Evolutionary conservation across 2,329 filamentous ascomycete species (phyloP).

Genomic region (Colletotrichum phormii): DNA sequence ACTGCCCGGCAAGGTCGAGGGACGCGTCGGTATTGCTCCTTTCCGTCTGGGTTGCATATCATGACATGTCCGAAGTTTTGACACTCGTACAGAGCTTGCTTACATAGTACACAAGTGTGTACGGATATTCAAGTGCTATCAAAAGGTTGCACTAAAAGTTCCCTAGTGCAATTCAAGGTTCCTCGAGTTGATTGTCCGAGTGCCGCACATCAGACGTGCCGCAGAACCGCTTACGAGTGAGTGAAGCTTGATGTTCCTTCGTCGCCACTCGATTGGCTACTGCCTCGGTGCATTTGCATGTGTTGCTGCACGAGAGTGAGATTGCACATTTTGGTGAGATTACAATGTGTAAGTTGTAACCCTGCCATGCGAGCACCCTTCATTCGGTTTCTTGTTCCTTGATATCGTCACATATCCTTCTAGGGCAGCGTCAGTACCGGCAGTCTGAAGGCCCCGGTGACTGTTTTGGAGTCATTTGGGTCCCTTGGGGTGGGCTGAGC

Average conservation of each 20-base stretch:
- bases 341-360: slow-evolving; percentile 4
- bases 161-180: background rate
- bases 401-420: slow-evolving; percentile 26
- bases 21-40: slow-evolving; percentile 24
- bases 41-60: slow-evolving; percentile 9
- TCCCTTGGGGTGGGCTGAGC: slow-evolving; percentile 8
- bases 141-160: background rate
- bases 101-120: background rate
- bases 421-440: slow-evolving; percentile 7
- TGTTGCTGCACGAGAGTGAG: background rate
- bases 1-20: slow-evolving; percentile 25
- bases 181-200: background rate
- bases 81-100: background rate
- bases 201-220: slow-evolving; percentile 24
- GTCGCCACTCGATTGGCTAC: background rate
- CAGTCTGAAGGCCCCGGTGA: slow-evolving; percentile 20
- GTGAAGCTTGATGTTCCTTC: slow-evolving; percentile 10
- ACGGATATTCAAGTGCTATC: background rate
- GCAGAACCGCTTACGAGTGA: background rate
- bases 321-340: slow-evolving; percentile 8
- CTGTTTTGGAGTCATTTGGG: slow-evolving; percentile 24
- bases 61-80: background rate
- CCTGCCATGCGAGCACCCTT: slow-evolving; percentile 16
- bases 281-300: background rate
- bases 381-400: slow-evolving; percentile 32